phyloP scores from a whole-genome alignment of 495 filamentous ascomycete genomes.

The Ascodesmis nigricans region DNA sequence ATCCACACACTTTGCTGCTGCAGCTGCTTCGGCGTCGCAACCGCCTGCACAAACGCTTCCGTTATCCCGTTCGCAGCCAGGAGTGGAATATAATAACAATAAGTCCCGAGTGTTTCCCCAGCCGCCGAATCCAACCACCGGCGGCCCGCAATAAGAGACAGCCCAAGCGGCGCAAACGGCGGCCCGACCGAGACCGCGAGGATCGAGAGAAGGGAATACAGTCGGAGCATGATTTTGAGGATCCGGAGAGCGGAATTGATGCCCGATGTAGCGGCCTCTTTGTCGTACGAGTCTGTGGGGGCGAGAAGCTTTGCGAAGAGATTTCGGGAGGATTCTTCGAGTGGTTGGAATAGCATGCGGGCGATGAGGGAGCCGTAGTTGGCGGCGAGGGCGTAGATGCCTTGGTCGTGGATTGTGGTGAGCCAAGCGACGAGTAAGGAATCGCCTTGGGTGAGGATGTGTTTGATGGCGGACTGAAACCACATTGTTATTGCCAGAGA shows the following conservation, averaged over 20 bases:
- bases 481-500: slow-evolving; percentile 50
- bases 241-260: slow-evolving; percentile 25
- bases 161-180: slow-evolving; percentile 42
- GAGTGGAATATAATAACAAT: slow-evolving; percentile 82
- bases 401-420: slow-evolving; percentile 56
- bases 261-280: slow-evolving; percentile 9
- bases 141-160: slow-evolving; percentile 48
- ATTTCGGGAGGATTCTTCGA: slow-evolving; percentile 76
- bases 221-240: slow-evolving; percentile 32
- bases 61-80: slow-evolving; percentile 77
- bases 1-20: slow-evolving; percentile 61
- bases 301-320: slow-evolving; percentile 58
- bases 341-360: slow-evolving; percentile 76
- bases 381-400: slow-evolving; percentile 77
- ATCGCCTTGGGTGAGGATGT: slow-evolving; percentile 85
- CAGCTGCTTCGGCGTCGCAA: slow-evolving; percentile 48
- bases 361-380: slow-evolving; percentile 89
- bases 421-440: slow-evolving; percentile 61
- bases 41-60: slow-evolving; percentile 77
- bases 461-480: slow-evolving; percentile 72
- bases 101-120: slow-evolving; percentile 43
- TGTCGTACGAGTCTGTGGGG: slow-evolving; percentile 5
- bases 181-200: slow-evolving; percentile 47
- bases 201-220: slow-evolving; percentile 48
- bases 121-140: slow-evolving; percentile 49